These are phyloP conservation scores for Globisporangium camurandrum DNA, from an alignment of 352 stramenopile species.

Conservation along the genomic window DNA sequence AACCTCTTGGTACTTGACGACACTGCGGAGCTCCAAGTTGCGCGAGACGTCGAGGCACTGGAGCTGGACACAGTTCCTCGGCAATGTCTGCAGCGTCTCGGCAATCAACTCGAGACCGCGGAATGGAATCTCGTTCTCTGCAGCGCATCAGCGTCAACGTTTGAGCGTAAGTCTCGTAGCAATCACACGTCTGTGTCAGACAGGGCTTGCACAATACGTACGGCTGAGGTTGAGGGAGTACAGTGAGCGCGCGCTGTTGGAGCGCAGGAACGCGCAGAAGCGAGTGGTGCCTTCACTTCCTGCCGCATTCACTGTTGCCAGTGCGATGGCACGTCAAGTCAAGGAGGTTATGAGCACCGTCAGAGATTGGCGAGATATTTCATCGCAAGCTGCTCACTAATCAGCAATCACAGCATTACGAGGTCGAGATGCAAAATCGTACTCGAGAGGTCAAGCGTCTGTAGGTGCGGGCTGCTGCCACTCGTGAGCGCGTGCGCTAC, in stretches of 20 bases:
- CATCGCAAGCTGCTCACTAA: no score
- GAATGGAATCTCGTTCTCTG: slow-evolving; percentile 47
- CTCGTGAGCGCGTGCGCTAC: slow-evolving; percentile 16
- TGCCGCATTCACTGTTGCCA: slow-evolving; percentile 32
- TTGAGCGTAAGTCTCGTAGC: no score
- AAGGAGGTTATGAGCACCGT: no score
- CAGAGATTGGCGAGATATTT: no score
- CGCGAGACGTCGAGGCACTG: slow-evolving; percentile 45
- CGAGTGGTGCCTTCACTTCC: slow-evolving; percentile 30
- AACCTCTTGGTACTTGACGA: slow-evolving; percentile 44
- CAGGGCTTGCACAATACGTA: slow-evolving; percentile 11
- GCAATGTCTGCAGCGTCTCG: slow-evolving; percentile 22
- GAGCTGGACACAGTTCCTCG: slow-evolving; percentile 28
- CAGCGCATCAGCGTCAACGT: background rate
- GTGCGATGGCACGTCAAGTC: no score
- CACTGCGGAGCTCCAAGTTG: slow-evolving; percentile 29
- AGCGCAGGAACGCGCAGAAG: slow-evolving; percentile 34
- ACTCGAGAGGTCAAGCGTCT: slow-evolving; percentile 36
- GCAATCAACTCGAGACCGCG: slow-evolving; percentile 26
- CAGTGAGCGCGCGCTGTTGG: slow-evolving; percentile 17
- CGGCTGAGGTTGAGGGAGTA: slow-evolving; percentile 42
- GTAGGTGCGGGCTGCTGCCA: slow-evolving; percentile 18
- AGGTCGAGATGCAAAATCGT: background rate
- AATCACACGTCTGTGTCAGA: no score
- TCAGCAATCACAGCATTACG: no score